A percentile compares a stretch with the other conserved stretches of the same genome.
phyloP scores from a whole-genome alignment of 2,329 filamentous ascomycete species.

The Paracoccidioides brasiliensis region DNA sequence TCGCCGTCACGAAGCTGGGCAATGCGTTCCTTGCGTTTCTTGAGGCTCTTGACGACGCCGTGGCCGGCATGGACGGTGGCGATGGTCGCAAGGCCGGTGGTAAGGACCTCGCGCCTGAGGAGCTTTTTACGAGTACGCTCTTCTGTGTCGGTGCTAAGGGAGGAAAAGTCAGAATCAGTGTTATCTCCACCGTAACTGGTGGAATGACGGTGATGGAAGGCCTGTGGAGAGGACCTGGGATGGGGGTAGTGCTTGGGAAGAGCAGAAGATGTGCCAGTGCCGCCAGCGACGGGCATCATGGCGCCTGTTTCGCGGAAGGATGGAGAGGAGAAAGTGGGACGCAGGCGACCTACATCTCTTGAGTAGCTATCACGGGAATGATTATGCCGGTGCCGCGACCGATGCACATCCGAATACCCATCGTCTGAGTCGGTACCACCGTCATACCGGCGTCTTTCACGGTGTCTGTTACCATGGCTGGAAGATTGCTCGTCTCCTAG shows the following conservation, averaged over 20 bases:
- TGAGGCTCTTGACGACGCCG: slow-evolving; percentile 49
- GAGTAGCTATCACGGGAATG: slow-evolving; percentile 5
- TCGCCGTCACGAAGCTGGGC: slow-evolving; percentile 49
- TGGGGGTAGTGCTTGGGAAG: slow-evolving; percentile 14
- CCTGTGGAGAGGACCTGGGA: slow-evolving; percentile 5
- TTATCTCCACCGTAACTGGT: not conserved
- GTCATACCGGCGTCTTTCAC: slow-evolving; percentile 20
- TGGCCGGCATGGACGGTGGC: slow-evolving; percentile 59
- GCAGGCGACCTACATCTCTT: slow-evolving; percentile 32
- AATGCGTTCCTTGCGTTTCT: slow-evolving; percentile 48
- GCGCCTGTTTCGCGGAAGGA: not conserved
- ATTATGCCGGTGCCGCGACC: slow-evolving; percentile 16
- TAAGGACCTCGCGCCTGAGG: slow-evolving; percentile 52
- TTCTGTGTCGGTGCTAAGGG: slow-evolving; percentile 49
- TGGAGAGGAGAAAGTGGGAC: slow-evolving; percentile 17
- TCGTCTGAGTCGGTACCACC: slow-evolving; percentile 20
- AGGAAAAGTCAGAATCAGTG: slow-evolving; percentile 30
- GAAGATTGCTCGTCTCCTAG: slow-evolving; percentile 21
- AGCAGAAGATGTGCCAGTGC: not conserved
- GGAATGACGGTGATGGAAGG: not conserved
- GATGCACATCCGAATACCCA: slow-evolving; percentile 30
- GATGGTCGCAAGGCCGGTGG: slow-evolving; percentile 52
- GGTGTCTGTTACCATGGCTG: slow-evolving; percentile 20
- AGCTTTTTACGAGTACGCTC: slow-evolving; percentile 46
- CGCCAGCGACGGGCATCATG: slow-evolving; percentile 1